Evolutionary conservation across 2,329 filamentous ascomycete genomes (phyloP).

Genomic region (Ophiostoma quercus): DNA sequence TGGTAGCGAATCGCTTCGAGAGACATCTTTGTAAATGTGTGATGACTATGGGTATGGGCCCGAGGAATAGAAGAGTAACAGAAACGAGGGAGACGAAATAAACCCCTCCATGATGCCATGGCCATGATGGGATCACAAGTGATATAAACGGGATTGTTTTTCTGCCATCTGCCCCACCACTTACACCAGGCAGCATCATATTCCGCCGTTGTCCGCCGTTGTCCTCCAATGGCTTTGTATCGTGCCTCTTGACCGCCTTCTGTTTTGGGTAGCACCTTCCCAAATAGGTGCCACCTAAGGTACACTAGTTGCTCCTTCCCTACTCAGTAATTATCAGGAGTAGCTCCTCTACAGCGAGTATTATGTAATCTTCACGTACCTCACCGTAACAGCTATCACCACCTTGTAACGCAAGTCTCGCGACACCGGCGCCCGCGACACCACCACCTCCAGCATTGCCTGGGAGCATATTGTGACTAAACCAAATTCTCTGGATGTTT

Average conservation of each 20-base stretch:
- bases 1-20: slow-evolving; percentile 75
- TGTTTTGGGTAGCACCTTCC: background rate
- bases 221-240: slow-evolving; percentile 7
- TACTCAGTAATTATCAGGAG: background rate
- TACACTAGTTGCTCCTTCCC: background rate
- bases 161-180: slow-evolving; percentile 22
- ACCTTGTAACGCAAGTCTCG: background rate
- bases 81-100: background rate
- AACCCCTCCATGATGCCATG: slow-evolving; percentile 2
- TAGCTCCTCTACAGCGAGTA: background rate
- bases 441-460: background rate
- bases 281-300: background rate
- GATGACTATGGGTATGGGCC: background rate
- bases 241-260: slow-evolving; percentile 23
- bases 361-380: slow-evolving; percentile 9
- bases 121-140: background rate
- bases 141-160: slow-evolving; percentile 10
- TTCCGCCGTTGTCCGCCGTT: background rate
- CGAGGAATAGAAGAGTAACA: background rate
- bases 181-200: background rate
- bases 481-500: background rate
- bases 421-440: background rate
- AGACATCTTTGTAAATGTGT: slow-evolving; percentile 18
- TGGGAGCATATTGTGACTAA: background rate
- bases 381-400: background rate